Base-by-base conservation (phyloP, 208 protist species). In the Leptomonas pyrrhocoris region DNA sequence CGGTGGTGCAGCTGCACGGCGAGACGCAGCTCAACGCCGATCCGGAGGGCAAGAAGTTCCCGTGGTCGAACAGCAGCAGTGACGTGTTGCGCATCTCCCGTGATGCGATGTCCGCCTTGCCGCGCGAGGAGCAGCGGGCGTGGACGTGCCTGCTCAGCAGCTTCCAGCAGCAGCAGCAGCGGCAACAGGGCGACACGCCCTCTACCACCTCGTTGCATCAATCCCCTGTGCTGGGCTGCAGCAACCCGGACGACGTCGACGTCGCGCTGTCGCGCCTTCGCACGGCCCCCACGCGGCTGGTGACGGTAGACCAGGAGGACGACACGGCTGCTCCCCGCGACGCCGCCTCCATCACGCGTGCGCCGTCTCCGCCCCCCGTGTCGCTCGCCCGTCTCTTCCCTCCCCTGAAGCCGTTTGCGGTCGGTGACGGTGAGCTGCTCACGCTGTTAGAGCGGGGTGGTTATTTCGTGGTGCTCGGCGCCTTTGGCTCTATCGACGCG, bases 391-490 rank as follows among this genome's bases (percentile, higher is more conserved):
- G 45, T 19, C 30, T 61, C 49, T 74, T 80, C 48, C 74, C 66
- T 2, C 74, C 68, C 2, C 63, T 80, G 42, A 73, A 68, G 40
- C 51, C 67, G 1, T 74, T 80, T 21, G 38, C 40, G 4, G 56
- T 66, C 11, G 55, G 48, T 11, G 68, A 74, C 46, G 67, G 61
- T 0, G 74, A 68, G 45, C 68, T 83, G 31, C 78, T 55, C 0
- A 60, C 63, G 56, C 69, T 71, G 38, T 50, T 89, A 25, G 69
- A 77, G 61, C 60, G 74, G 11, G 85, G 88, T 7, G 85, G 88
- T 25, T 84, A 64, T 61, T 86, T 89, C 46, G 79, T 94, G 27
- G 78, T 92, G 0, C 80, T 94, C 23, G 80, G 84, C 43, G 78
- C 77, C 7, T 80, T 84, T 15, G 88, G 88, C 23, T 64, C 73